Conservation (phyloP, 202 grass and related monocot genomes). For the Hordeum pubiflorum region DNA sequence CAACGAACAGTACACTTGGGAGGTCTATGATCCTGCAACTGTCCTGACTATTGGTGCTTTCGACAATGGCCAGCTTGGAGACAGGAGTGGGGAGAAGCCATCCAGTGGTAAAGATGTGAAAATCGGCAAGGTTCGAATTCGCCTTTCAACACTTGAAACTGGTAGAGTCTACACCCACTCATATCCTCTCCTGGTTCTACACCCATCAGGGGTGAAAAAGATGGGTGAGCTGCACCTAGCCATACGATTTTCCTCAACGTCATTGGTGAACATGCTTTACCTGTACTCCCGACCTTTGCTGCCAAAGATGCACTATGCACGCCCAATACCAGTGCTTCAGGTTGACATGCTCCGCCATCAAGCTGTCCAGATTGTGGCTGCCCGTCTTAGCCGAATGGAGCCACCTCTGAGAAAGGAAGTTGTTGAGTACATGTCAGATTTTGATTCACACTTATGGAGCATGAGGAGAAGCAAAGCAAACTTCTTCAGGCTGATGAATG, state of each 20-base stretch:
- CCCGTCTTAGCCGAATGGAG: slow-evolving; percentile 82
- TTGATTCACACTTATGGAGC: slow-evolving; percentile 89
- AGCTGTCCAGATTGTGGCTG: slow-evolving; percentile 87
- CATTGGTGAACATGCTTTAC: slow-evolving; percentile 79
- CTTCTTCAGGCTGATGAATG: slow-evolving; percentile 86
- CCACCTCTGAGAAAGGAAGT: slow-evolving; percentile 93
- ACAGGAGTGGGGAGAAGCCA: slow-evolving; percentile 51
- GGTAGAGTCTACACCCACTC: slow-evolving; percentile 89
- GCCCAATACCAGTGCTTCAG: slow-evolving; percentile 82
- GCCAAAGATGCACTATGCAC: slow-evolving; percentile 93
- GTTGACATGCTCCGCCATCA: slow-evolving; percentile 74
- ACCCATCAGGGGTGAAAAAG: slow-evolving; percentile 90
- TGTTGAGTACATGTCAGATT: slow-evolving; percentile 95
- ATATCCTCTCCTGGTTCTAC: slow-evolving; percentile 86
- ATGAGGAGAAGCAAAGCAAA: slow-evolving; percentile 97
- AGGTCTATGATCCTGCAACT: slow-evolving; percentile 89
- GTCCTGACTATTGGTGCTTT: slow-evolving; percentile 86
- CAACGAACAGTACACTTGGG: slow-evolving; percentile 98
- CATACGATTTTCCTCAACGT: slow-evolving; percentile 82
- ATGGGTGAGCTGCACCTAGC: slow-evolving; percentile 96
- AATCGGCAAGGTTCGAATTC: slow-evolving; percentile 84
- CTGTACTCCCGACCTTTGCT: slow-evolving; percentile 77
- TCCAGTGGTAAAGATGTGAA: slow-evolving; percentile 63
- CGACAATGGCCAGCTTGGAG: slow-evolving; percentile 86
- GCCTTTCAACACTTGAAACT: slow-evolving; percentile 92